Percentiles rank a stretch among this genome's conserved stretches.
phyloP scores from a whole-genome alignment of 2,329 filamentous ascomycete species.

The Aschersonia sp. region DNA sequence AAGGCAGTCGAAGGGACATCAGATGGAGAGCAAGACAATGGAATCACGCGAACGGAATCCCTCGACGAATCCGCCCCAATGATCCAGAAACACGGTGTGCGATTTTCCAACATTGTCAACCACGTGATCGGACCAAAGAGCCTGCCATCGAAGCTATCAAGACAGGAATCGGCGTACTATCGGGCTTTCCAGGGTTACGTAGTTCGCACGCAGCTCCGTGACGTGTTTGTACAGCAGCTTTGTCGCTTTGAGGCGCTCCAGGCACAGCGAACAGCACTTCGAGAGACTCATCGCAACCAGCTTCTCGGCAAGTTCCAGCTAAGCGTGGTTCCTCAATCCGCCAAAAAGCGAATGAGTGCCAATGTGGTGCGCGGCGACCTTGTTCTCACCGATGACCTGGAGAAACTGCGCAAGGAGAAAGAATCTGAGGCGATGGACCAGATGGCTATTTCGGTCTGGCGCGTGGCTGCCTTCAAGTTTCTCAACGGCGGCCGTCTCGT shows the following conservation, averaged over 20 bases:
- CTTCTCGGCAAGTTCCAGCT: slow-evolving; percentile 77
- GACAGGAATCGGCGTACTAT: slow-evolving; percentile 69
- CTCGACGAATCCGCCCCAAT: slow-evolving; percentile 7
- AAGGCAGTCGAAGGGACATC: slow-evolving; percentile 21
- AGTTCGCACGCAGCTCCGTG: slow-evolving; percentile 48
- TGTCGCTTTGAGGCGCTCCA: slow-evolving; percentile 82
- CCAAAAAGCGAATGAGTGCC: slow-evolving; percentile 55
- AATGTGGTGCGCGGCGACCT: slow-evolving; percentile 63
- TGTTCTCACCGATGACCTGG: slow-evolving; percentile 45
- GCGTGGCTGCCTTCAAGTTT: slow-evolving; percentile 44
- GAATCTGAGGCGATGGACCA: slow-evolving; percentile 70
- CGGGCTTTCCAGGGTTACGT: slow-evolving; percentile 69
- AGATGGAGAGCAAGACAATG: slow-evolving; percentile 13
- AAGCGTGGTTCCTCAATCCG: slow-evolving; percentile 50
- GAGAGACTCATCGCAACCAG: slow-evolving; percentile 60
- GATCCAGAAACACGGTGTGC: slow-evolving; percentile 56
- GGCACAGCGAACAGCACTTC: slow-evolving; percentile 61
- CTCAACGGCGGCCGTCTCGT: slow-evolving; percentile 52
- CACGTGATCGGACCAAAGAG: slow-evolving; percentile 30
- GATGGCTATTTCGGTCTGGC: slow-evolving; percentile 45
- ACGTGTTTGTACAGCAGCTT: slow-evolving; percentile 74
- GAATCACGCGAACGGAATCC: too few species aligned
- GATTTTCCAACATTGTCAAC: slow-evolving; percentile 46
- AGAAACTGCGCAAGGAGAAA: slow-evolving; percentile 53
- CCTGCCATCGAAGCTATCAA: slow-evolving; percentile 36